Conservation (phyloP, 2,329 filamentous ascomycete genomes). For the Pestalotiopsis sp. region DNA sequence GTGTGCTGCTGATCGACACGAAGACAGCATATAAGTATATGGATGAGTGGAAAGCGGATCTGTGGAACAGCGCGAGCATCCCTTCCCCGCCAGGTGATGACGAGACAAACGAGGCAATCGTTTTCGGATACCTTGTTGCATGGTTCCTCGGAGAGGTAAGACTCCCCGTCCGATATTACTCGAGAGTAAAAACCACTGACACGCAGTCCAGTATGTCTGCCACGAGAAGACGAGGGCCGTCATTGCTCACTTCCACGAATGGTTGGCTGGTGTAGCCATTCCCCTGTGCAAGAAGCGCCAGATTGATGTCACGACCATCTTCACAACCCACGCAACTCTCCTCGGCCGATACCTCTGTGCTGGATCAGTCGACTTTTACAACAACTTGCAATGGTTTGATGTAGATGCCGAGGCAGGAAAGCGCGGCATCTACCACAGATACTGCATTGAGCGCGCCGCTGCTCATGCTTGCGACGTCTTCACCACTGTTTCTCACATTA, state of each 20-base stretch:
- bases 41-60: conserved; percentile 95
- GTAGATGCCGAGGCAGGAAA: conserved; percentile 96
- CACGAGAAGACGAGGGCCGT: conserved; percentile 92
- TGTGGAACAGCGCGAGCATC: conserved; percentile 92
- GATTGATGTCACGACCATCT: conserved; percentile 97
- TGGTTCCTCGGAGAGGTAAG: conserved; percentile 97
- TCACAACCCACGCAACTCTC: conserved; percentile 95
- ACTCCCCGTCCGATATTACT: conserved; percentile 5
- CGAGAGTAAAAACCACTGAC: not conserved
- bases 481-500: conserved; percentile 98
- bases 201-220: conserved; percentile 72
- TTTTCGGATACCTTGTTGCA: conserved; percentile 95
- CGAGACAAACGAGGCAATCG: conserved; percentile 96
- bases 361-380: conserved; percentile 98
- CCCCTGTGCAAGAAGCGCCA: conserved; percentile 90
- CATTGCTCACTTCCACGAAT: conserved; percentile 98
- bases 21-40: conserved; percentile 89
- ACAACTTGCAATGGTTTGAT: conserved; percentile 96
- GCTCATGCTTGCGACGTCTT: conserved; percentile 95
- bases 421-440: conserved; percentile 96
- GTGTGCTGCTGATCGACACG: conserved; percentile 93
- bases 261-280: conserved; percentile 91
- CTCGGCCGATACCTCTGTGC: conserved; percentile 96
- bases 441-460: conserved; percentile 95
- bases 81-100: conserved; percentile 90